phyloP scores from a whole-genome alignment of 495 filamentous ascomycete genomes.

The Xylaria telfairii region DNA sequence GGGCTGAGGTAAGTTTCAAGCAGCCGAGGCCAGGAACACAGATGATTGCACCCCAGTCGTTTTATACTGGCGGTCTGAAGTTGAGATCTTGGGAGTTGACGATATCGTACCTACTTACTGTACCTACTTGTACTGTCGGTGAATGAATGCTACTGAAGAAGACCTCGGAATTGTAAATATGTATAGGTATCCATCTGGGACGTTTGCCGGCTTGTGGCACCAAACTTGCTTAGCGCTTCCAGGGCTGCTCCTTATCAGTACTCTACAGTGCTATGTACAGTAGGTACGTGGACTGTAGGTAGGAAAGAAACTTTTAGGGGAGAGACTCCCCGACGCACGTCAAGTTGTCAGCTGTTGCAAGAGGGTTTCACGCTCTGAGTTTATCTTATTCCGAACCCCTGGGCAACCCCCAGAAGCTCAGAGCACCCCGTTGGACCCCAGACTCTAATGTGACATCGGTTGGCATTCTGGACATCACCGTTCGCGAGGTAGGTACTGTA shows the following conservation, averaged over 20 bases:
- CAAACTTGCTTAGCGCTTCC: too few species aligned
- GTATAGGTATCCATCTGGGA: too few species aligned
- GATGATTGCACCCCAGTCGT: neutral
- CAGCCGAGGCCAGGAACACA: neutral
- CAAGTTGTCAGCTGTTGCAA: conserved; percentile 16
- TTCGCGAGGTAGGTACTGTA: too few species aligned
- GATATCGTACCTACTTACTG: too few species aligned
- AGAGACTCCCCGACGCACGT: conserved; percentile 2
- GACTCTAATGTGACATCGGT: neutral
- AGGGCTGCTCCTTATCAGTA: too few species aligned
- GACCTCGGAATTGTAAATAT: too few species aligned
- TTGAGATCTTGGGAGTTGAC: neutral
- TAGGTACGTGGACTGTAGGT: too few species aligned
- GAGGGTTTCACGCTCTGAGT: conserved; percentile 6
- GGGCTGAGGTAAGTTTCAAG: conserved; percentile 20
- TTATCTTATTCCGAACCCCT: conserved; percentile 1
- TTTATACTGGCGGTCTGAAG: neutral
- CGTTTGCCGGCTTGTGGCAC: neutral
- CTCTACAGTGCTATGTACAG: too few species aligned
- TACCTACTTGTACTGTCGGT: neutral
- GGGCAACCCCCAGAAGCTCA: conserved; percentile 2
- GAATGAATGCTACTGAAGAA: neutral
- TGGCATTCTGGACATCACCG: neutral
- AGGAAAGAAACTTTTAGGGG: too few species aligned
- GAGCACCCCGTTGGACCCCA: neutral